Evolutionary conservation across 495 filamentous ascomycete species (phyloP), one percentile per base, ranked within the genome.

Genomic region (Podospora sp.): DNA sequence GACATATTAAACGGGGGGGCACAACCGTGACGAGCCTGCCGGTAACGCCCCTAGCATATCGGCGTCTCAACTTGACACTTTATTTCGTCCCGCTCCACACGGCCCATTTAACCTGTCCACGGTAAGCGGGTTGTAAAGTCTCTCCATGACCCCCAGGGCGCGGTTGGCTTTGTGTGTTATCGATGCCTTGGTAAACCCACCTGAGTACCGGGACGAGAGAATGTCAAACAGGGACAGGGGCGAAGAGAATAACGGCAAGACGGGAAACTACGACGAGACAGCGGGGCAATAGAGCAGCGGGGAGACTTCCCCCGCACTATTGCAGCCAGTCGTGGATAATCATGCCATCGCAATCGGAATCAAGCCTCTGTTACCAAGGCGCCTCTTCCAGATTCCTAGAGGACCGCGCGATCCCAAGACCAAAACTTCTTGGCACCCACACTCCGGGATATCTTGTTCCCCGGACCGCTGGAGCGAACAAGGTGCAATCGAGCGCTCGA

Each of bases 1-100:
- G 62, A 63, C 21, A 71, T 70, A 69, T 65, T 71, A 69, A 68
- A 65, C 53, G 36, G 36, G 52, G 57, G 55, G 52, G 53, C 58
- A 25, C 20, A 24, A 29, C 20, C 24, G 20, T 29, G n/a, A 33
- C 18, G 40, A 35, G 36, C 52, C 25, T 67, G 65, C 16, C 46
- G 22, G 24, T 25, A 59, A 51, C 18, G 24, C 33, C 22, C n/a
- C 53, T 12, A n/a, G 12, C 58, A 2, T n/a, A 18, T 25, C 53
- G 29, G 22, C 26, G 35, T 67, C 60, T 69, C 55, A 60, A 63
- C 64, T 65, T 62, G 59, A 58, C 46, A 63, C 52, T 57, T 58
- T 40, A 50, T 62, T 33, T 66, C 58, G 29, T 62, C 67, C 68
- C 72, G 68, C 61, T 63, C 56, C 21, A 60, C 21, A 55, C 26